These are phyloP conservation scores for Saccharomycopsis phalli DNA, from an alignment of 1,139 yeast genomes.

Conservation along the genomic window DNA sequence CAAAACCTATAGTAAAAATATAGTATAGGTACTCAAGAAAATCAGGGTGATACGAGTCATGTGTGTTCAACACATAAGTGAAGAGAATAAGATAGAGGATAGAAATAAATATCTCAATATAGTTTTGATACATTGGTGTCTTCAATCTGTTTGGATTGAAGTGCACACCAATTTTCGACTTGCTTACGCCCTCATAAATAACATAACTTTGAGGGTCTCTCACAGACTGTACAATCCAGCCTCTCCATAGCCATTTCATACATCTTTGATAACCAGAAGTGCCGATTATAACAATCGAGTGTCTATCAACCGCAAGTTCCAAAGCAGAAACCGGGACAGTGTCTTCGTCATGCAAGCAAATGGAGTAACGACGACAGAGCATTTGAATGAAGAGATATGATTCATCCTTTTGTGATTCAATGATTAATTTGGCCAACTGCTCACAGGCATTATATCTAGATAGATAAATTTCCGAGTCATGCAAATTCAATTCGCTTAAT, in stretches of 20 bases:
- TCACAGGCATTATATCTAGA: slow-evolving; percentile 64
- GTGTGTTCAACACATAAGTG: slow-evolving; percentile 53
- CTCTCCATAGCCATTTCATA: slow-evolving; percentile 86
- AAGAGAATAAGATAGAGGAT: slow-evolving; percentile 54
- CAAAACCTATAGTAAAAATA: slow-evolving; percentile 56
- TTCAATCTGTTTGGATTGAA: slow-evolving; percentile 77
- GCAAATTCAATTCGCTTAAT: slow-evolving; percentile 51
- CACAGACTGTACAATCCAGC: slow-evolving; percentile 80
- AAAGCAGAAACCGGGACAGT: slow-evolving; percentile 58
- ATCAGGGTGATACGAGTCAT: slow-evolving; percentile 37
- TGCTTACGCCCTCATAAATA: slow-evolving; percentile 50
- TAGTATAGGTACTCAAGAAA: slow-evolving; percentile 59
- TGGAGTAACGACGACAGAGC: slow-evolving; percentile 68
- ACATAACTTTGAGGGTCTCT: slow-evolving; percentile 64
- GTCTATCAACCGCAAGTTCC: slow-evolving; percentile 82
- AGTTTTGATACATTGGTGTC: slow-evolving; percentile 77
- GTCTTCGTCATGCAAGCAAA: slow-evolving; percentile 55
- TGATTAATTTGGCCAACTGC: slow-evolving; percentile 56
- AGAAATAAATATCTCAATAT: slow-evolving; percentile 59
- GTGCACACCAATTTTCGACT: slow-evolving; percentile 50
- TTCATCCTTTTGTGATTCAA: slow-evolving; percentile 41
- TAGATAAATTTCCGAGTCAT: slow-evolving; percentile 54
- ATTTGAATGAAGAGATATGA: slow-evolving; percentile 66
- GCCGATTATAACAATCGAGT: slow-evolving; percentile 65
- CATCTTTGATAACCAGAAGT: slow-evolving; percentile 80